Conservation (phyloP, 2,329 filamentous ascomycete genomes). For the Samsoniella hepiali region DNA sequence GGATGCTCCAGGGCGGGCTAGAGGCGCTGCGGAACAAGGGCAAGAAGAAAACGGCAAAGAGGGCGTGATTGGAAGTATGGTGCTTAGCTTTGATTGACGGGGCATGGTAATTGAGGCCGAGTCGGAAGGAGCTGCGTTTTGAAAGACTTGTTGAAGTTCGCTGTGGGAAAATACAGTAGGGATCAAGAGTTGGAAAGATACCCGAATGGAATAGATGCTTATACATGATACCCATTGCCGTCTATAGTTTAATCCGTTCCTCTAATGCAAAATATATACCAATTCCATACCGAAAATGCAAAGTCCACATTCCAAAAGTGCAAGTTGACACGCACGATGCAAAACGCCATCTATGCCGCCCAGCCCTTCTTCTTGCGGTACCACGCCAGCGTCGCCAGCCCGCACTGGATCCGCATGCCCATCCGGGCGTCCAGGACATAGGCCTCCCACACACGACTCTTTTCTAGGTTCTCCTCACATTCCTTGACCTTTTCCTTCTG, state of each 20-base stretch:
- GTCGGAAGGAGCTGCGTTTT: too few species aligned
- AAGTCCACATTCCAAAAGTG: too few species aligned
- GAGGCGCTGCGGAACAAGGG: conserved; percentile 27
- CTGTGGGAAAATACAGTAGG: too few species aligned
- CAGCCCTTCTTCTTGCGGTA: conserved; percentile 43
- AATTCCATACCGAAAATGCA: neutral
- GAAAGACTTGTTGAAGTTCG: too few species aligned
- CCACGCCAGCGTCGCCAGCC: conserved; percentile 62
- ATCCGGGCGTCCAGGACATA: conserved; percentile 73
- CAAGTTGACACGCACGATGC: too few species aligned
- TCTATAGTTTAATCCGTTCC: neutral
- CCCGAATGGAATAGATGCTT: neutral
- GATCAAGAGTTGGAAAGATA: neutral
- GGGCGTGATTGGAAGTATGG: neutral
- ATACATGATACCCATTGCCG: neutral
- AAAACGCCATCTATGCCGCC: neutral
- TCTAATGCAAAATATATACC: neutral
- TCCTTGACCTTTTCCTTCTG: conserved; percentile 52
- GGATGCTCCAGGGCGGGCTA: conserved; percentile 33
- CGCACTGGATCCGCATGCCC: conserved; percentile 69
- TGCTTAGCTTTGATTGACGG: neutral
- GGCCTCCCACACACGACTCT: conserved; percentile 65
- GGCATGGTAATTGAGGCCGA: too few species aligned
- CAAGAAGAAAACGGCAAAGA: conserved; percentile 11
- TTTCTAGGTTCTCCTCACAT: conserved; percentile 63